Evolutionary conservation across 73 alveolate genomes (phyloP).

Genomic region (Tetrahymena elliotti): DNA sequence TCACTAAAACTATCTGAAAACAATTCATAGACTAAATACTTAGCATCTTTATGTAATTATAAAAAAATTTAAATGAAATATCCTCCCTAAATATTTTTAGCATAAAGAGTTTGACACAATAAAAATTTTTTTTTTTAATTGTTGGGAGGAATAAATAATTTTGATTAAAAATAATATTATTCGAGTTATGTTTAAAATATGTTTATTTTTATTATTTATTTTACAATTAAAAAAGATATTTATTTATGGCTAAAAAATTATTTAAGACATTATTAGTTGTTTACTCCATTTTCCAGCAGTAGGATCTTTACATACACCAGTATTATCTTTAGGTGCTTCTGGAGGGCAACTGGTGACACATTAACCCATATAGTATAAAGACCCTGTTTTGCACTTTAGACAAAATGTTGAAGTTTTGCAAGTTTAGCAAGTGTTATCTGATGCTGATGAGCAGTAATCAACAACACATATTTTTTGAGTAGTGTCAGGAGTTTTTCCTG

Average conservation of each 20-base stretch:
- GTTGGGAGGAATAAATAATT: too few species aligned
- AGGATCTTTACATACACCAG: neutral
- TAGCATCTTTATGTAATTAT: neutral
- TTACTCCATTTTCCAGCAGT: neutral
- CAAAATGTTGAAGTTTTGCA: neutral
- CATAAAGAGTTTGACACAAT: too few species aligned
- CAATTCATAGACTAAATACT: neutral
- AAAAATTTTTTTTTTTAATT: too few species aligned
- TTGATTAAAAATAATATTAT: too few species aligned
- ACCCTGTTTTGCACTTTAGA: neutral
- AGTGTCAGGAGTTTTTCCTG: neutral
- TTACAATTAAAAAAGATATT: too few species aligned
- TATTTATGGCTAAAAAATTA: too few species aligned
- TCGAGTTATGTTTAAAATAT: too few species aligned
- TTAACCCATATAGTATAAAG: neutral
- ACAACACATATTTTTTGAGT: neutral
- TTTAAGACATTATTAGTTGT: too few species aligned
- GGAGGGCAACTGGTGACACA: neutral
- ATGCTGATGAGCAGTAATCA: neutral
- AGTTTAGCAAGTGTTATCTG: neutral
- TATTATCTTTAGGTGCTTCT: neutral
- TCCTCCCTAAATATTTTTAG: too few species aligned
- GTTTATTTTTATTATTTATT: too few species aligned
- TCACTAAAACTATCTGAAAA: neutral
- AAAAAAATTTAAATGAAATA: neutral